Base-by-base conservation (phyloP, 345 rosid species). In the Crucihimalaya himalaica region DNA sequence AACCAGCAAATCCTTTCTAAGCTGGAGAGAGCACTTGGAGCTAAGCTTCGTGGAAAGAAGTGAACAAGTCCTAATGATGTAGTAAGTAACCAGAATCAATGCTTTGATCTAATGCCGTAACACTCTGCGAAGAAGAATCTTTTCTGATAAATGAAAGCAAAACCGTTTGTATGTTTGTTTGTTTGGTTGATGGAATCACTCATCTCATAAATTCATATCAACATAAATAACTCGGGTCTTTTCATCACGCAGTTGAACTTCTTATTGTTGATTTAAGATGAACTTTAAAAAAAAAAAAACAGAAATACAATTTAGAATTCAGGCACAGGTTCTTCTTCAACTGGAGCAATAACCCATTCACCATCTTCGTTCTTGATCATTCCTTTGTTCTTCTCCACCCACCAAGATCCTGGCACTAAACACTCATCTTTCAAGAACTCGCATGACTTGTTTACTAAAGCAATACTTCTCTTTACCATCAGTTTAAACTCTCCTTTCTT, bases 351-450 rank as follows among this genome's bases (percentile, higher is more conserved):
- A 28, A 50, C 73, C 97, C 97, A 93, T 48, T 88, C 91, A 0
- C 94, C 97, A 40, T 84, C 79, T 45, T 81, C 85, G 28, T 79
- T 71, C 69, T 76, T 80, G 7, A 81, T 70, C 83, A 91, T 35
- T 29, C 98, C 96, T 82, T 85, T 93, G 83, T 93, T 91, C 82
- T 91, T 93, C 75, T 89, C 96, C 13, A 88, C 87, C 96, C 97
- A 91, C 98, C 98, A 93, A 0, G 86, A 78, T 12, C 83, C 92
- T 16, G 92, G 96, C 27, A 93, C 94, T 72, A 88, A 55, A 21
- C 78, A 86, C 77, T 93, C 96, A 68, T 83, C 86, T 76, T 86
- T 91, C 79, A 93, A 74, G 71, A 79, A 85, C 43, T 78, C 91
- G 19, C 86, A 77, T 11, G 91, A 87, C 71, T 93, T 93, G 55